Evolutionary conservation across 2,329 filamentous ascomycete genomes (phyloP).

Genomic region (Alternaria ventricosa): DNA sequence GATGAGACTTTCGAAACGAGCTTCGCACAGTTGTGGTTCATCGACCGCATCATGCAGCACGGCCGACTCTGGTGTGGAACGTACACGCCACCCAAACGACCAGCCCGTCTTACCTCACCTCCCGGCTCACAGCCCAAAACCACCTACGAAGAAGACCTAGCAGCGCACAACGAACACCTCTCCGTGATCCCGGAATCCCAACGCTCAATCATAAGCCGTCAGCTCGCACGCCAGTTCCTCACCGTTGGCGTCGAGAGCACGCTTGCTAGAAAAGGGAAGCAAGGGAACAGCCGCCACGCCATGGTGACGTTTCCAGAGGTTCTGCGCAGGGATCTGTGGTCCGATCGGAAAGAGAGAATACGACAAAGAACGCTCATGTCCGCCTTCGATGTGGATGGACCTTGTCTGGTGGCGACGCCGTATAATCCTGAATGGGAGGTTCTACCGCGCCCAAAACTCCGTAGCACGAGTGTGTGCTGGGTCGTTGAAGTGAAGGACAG

Average conservation of each 20-base stretch:
- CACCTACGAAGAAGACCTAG: not conserved
- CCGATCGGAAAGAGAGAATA: not conserved
- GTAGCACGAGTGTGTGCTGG: not conserved
- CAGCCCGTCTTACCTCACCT: too few relatives aligned
- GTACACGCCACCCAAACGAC: not conserved
- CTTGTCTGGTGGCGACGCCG: not conserved
- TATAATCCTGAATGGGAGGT: not conserved
- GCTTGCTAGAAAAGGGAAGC: too few relatives aligned
- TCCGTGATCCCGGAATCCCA: not conserved
- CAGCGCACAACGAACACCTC: not conserved
- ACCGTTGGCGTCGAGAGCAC: not conserved
- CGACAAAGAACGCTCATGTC: not conserved
- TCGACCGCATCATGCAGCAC: not conserved
- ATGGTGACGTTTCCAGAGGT: too few relatives aligned
- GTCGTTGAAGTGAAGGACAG: not conserved
- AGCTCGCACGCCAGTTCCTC: not conserved
- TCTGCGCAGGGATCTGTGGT: too few relatives aligned
- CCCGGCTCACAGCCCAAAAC: too few relatives aligned
- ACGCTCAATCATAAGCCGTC: not conserved
- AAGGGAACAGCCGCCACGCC: too few relatives aligned
- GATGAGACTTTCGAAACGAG: not conserved
- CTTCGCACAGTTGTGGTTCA: not conserved
- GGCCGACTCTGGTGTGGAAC: not conserved
- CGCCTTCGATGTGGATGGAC: not conserved
- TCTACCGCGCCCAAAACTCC: not conserved